Evolutionary conservation across 1,284 basidiomycete species (phyloP).

Genomic region (Puccinia hordei): DNA sequence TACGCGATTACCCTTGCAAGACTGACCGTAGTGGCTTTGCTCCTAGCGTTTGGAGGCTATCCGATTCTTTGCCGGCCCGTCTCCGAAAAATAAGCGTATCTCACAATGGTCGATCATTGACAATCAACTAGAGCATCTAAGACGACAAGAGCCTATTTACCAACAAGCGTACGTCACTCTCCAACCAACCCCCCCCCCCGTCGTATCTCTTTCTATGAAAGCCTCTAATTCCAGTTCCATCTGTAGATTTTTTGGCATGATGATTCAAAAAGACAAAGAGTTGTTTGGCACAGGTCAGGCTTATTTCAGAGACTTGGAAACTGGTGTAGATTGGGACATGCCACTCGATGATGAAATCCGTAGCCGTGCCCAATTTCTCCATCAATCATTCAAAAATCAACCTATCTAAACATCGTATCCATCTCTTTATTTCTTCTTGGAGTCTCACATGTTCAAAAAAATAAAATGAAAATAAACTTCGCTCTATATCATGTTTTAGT

Average conservation of each 20-base stretch:
- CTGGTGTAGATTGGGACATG: not conserved
- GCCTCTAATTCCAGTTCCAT: not conserved
- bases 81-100: constrained; percentile 24
- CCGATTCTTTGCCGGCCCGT: constrained; percentile 28
- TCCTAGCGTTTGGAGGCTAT: constrained; percentile 10
- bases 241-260: constrained; percentile 17
- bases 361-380: not conserved
- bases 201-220: not conserved
- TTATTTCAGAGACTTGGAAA: constrained; percentile 16
- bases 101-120: constrained; percentile 32
- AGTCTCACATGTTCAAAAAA: not conserved
- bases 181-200: not conserved
- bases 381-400: not conserved
- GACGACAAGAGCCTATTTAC: constrained; percentile 8
- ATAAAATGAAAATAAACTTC: not conserved
- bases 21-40: not conserved
- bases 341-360: not conserved
- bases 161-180: constrained; percentile 25
- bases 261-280: not conserved
- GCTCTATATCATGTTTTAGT: no score
- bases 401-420: not conserved
- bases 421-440: not conserved
- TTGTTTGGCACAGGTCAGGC: constrained; percentile 14
- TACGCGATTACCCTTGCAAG: not conserved
- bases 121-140: not conserved